These are phyloP conservation scores for Lachancea fermentati DNA, from an alignment of 805 yeast species.

Conservation along the genomic window DNA sequence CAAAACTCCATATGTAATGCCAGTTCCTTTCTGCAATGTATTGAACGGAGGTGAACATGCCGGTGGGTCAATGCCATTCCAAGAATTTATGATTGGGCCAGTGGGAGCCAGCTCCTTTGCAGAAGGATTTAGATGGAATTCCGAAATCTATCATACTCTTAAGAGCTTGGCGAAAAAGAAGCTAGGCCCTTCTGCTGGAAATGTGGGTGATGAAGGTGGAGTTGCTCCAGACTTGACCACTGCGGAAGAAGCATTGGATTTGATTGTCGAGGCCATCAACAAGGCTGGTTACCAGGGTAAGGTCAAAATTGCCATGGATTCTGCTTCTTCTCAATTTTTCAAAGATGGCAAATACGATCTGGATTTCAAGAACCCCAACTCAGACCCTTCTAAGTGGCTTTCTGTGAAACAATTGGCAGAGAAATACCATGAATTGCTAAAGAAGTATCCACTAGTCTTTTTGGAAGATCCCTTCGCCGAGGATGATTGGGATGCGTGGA, in stretches of 20 bases:
- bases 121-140: constrained; percentile 85
- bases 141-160: constrained; percentile 89
- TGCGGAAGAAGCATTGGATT: constrained; percentile 88
- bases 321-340: constrained; percentile 90
- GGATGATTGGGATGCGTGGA: constrained; percentile 96
- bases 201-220: constrained; percentile 99
- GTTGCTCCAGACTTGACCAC: constrained; percentile 88
- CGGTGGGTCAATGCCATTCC: constrained; percentile 93
- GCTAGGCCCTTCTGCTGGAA: constrained; percentile 92
- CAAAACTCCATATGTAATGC: constrained; percentile 78
- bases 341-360: constrained; percentile 85
- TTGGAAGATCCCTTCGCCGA: constrained; percentile 95
- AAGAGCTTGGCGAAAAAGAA: constrained; percentile 76
- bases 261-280: constrained; percentile 73
- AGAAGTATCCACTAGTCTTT: constrained; percentile 87
- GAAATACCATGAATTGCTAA: constrained; percentile 62
- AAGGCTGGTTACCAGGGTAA: constrained; percentile 82
- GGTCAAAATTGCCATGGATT: constrained; percentile 81
- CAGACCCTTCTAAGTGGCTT: constrained; percentile 77
- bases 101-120: constrained; percentile 73
- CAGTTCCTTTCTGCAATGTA: constrained; percentile 95
- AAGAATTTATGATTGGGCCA: constrained; percentile 95
- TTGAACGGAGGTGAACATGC: constrained; percentile 97
- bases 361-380: constrained; percentile 83
- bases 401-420: constrained; percentile 71